Base-by-base conservation (phyloP, 1,284 basidiomycete genomes). In the Ustilago cynodontis region DNA sequence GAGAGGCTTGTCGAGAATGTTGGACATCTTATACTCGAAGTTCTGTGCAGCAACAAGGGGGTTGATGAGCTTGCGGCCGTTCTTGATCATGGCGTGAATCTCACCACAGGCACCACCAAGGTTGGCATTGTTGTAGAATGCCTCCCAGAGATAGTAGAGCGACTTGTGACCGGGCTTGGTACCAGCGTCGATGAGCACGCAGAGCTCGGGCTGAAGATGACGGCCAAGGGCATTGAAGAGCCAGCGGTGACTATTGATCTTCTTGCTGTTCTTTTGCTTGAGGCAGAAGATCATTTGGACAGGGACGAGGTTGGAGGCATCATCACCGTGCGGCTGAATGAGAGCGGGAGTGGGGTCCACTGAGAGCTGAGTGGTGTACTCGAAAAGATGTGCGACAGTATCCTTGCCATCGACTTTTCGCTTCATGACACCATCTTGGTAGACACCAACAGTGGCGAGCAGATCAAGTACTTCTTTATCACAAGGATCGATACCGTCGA, bases 11-110 rank as follows among this genome's bases (percentile, higher is more conserved):
- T 94, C 93, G 33, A 82, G 77, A 28, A 80, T 80, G 61, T 86
- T 95, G 55, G 91, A 92, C 92, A 96, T 95, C 89, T 97, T 97
- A 88, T 98, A 98, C 87, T 97, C 95, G 74, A 95, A 95, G 86
- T 95, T 95, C 88, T 95, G 94, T 18, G 94, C 93, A 6, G 94
- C 94, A 2, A 86, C 84, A 1, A 86, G 74, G 13, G 83, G 84
- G 62, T 86, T 86, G 68, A 86, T 54, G n/a, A 86, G 79, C 72
- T 84, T 86, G 28, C 69, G 63, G 20, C 84, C 84, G 60, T 77
- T 76, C 59, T 80, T 74, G 59, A 84, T 74, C 84, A 85, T 85
- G 51, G 81, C 83, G 65, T 85, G 84, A 39, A 86, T 86, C 72
- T 86, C 84, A 16, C 84, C 84, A 59, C 84, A 86, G 6, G 83